Base-by-base conservation (phyloP, 2,329 filamentous ascomycete genomes). In the Cryphonectria naterciae region DNA sequence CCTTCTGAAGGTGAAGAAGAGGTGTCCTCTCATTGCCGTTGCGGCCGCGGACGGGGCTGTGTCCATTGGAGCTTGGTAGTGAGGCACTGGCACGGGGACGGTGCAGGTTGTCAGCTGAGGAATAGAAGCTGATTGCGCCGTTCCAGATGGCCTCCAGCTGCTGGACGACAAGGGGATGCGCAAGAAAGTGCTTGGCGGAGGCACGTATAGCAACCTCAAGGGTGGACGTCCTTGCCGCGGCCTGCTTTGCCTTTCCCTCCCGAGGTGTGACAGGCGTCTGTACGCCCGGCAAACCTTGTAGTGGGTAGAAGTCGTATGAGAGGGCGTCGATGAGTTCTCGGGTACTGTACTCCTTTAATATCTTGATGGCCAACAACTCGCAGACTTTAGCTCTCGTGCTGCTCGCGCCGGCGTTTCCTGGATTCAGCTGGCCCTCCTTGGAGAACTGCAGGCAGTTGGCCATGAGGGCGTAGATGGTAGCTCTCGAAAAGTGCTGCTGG, bases 61-160 rank as follows among this genome's bases (percentile, higher is more conserved):
- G 72, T 61, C 76, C 75, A 46, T 73, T 74, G 19, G 58, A 39
- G 22, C 62, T 35, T 8, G 63, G 15, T 4, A 68, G 32, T 1
- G 69, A 67, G 28, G 73, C 63, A 73, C 75, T 74, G 61, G 80
- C 77, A 10, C 82, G 79, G 41, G 84, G 85, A 64, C 94, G 90
- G 79, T 98, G 95, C 35, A 98, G 83, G 74, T 88, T 92, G 79
- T 98, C 95, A 6, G 94, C 93, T 17, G 92, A 90, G 1, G 94
- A 96, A 80, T 97, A 94, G 78, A 98, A 98, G 75, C 96, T 94
- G 74, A 98, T 96, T 25, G 93, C 95, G 39, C 95, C 95, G 28
- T 94, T 95, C 95, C 95, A 98, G 73, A 98, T 97, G 61, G 94
- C 95, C 80, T 98, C 94, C n/a, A 98, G 85, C 78, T 98, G 95